Base-by-base conservation (phyloP, 768 basidiomycete species). In the Rhodotorula paludigena region DNA sequence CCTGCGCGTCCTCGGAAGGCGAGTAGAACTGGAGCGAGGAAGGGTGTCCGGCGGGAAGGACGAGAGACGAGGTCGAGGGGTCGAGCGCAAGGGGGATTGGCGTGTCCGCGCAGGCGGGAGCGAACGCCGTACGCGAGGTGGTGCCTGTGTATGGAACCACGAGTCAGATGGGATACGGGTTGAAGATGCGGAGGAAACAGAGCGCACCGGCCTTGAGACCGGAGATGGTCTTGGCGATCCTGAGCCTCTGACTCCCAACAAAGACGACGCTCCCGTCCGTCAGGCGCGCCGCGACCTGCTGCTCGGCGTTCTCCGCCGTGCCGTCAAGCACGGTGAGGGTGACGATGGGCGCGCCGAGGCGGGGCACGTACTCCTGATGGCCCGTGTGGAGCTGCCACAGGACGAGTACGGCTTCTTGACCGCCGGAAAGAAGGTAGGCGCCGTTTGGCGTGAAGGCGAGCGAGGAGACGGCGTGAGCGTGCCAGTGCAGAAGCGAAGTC, bases 371-470 rank as follows among this genome's bases (percentile, higher is more conserved):
- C 77, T 96, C 92, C 76, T 86, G 87, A 78, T 86, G 89, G 9
- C 89, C 89, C 0, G 87, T 85, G 70, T 90, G 87, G 48, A 99
- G 77, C 76, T 96, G 91, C 96, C 96, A 99, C 65, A 94, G 87
- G 45, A 98, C 93, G n/a, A 99, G 79, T 16, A 97, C 94, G 39
- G 89, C 84, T 77, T 98, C 96, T 78, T 96, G 91, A 52, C 96
- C 96, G 69, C 92, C 94, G 67, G 89, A 93, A 55, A 98, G 79
- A 25, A 99, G 79, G 77, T 96, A 94, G 14, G 91, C 88, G 20
- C 96, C 96, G 72, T 94, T 92, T 20, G 86, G 79, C 0, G 92
- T 89, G 78, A 98, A 99, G 0, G 86, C 82, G 35, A 99, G 77
- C 1, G 90, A 87, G 6, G 89, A 86, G 25, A 98, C 89, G 7